Evolutionary conservation across 176 grass and related monocot genomes (phyloP).

Genomic region (Olyra latifolia): DNA sequence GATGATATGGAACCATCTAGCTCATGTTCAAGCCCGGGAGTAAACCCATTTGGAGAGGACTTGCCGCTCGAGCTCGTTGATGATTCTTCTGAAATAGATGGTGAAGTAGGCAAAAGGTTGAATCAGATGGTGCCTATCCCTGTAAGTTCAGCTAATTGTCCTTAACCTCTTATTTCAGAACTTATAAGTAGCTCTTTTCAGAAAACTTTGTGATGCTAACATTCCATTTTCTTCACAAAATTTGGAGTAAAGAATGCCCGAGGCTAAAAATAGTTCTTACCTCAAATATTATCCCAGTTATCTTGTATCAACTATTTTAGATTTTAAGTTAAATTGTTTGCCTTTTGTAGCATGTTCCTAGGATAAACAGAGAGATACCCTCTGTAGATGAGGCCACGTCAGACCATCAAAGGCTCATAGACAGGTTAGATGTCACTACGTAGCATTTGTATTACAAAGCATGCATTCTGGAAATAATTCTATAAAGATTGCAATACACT

Average conservation of each 20-base stretch:
- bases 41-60: constrained; percentile 35
- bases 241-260: not conserved
- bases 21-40: constrained; percentile 58
- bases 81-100: constrained; percentile 58
- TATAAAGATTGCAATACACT: not conserved
- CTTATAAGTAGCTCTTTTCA: not conserved
- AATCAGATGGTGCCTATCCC: constrained; percentile 71
- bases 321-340: constrained; percentile 17
- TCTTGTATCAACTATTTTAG: not conserved
- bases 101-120: constrained; percentile 63
- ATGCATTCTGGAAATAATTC: not conserved
- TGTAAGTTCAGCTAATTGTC: constrained; percentile 39
- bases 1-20: constrained; percentile 51
- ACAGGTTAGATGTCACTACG: constrained; percentile 39
- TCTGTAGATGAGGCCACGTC: constrained; percentile 63
- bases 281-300: not conserved
- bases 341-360: constrained; percentile 60
- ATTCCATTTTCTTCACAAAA: not conserved
- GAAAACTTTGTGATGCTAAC: constrained; percentile 7
- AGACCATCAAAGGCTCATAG: constrained; percentile 62
- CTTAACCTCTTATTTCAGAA: not conserved
- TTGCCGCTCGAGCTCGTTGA: constrained; percentile 43
- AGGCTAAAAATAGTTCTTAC: not conserved
- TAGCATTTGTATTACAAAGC: not conserved
- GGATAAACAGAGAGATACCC: constrained; percentile 72